Percentiles rank a stretch among this genome's conserved stretches.
These are phyloP conservation scores for Aegilops sharonensis DNA, from an alignment of 176 grass and related monocot genomes.

Conservation along the genomic window DNA sequence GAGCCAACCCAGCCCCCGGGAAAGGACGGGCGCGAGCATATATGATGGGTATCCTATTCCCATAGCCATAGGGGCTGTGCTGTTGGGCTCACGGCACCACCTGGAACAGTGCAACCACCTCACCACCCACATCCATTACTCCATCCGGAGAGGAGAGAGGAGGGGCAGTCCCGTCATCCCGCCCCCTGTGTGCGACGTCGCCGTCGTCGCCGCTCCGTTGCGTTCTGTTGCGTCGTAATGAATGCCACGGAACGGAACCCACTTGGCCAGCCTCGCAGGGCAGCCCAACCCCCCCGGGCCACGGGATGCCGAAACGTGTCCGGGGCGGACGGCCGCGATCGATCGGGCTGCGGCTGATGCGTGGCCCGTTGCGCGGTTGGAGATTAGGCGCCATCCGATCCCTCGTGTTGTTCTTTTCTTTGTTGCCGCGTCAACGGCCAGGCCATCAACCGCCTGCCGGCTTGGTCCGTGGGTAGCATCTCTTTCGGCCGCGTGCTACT, in stretches of 20 bases:
- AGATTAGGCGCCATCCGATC: neutral
- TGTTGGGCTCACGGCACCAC: neutral
- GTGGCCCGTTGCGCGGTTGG: neutral
- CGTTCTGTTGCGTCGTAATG: neutral
- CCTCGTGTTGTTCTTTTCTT: neutral
- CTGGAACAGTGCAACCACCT: conserved; percentile 27
- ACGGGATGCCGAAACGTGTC: conserved; percentile 29
- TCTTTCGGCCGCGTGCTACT: neutral
- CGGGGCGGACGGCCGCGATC: neutral
- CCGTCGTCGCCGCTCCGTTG: neutral
- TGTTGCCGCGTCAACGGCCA: conserved; percentile 4
- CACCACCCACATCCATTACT: conserved; percentile 2
- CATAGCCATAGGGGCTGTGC: neutral
- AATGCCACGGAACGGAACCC: neutral
- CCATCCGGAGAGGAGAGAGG: neutral
- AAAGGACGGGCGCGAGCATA: neutral
- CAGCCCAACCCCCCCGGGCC: neutral
- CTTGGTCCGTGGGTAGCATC: neutral
- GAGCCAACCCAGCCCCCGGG: neutral
- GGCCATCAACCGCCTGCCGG: neutral
- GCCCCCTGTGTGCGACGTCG: neutral
- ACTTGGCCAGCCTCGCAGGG: neutral
- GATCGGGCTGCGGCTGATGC: neutral
- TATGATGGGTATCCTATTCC: neutral
- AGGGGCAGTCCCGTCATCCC: neutral